Evolutionary conservation across 768 basidiomycete species (phyloP), one percentile per base, ranked within the genome.

Genomic region (Rhizopogon roseolus): DNA sequence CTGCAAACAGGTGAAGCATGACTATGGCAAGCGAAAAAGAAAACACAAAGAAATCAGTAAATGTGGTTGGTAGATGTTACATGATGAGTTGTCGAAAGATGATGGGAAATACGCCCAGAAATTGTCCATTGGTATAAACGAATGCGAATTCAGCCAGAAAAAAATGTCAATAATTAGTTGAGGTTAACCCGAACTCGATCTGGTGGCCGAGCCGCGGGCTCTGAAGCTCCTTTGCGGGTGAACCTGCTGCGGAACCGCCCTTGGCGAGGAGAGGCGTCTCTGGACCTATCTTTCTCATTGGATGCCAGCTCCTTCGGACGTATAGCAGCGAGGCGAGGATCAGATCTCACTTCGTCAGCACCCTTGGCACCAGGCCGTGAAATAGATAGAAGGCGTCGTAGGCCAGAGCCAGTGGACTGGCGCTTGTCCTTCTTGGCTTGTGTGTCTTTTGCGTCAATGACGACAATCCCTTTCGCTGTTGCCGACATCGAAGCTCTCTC

Each of bases 381-480:
- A 36, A 69, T 56, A 16, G 68, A 71, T 38, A 71, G 54, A 25
- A 69, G 61, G 25, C 68, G 67, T 37, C 68, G 66, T 41, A 69
- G 39, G 42, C 68, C 68, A 5, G 68, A 68, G 28, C 67, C 61
- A 29, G 63, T 58, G 40, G 66, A 66, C 50, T 63, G 68, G 42
- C 48, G 39, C 29, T 60, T 59, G n/a, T 54, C 36, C 32, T 40
- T 49, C 60, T 60, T 71, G 44, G 75, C 73, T 48, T 48, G 34
- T 16, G 34, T 36, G 25, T 82, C 79, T 52, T 82, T 69, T 5
- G 80, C 77, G 49, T 86, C 84, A 41, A 85, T 70, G 54, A 83
- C 75, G 6, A 78, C 82, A 50, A 86, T 81, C 7, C 83, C 78
- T 62, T 84, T 87, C 32, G 82, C 81, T n/a, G 79, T 69, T 17